Base-by-base conservation (phyloP, 2,329 filamentous ascomycete species). In the Clonostachys rhizophaga region DNA sequence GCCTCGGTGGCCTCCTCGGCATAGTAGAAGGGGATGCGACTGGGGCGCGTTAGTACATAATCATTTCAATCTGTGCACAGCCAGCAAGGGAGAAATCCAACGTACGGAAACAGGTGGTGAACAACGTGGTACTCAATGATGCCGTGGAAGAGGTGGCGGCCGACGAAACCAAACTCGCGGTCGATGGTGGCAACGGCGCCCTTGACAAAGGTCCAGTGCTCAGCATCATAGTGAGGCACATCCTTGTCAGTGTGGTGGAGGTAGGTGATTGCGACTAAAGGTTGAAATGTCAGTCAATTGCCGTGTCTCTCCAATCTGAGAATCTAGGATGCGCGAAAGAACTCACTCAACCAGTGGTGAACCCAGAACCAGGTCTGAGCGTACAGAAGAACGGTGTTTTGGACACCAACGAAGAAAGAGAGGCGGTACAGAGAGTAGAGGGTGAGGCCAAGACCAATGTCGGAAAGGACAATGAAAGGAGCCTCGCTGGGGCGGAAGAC, bases 211-310 rank as follows among this genome's bases (percentile, higher is more conserved):
- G 76, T 82, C 81, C 81, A 85, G 36, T 43, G 45, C 17, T 52
- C 47, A 18, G 42, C 30, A 7, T 50, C 40, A 51, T 62, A 64
- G 53, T 64, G 61, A 39, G 56, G 59, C 30, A 67, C 56, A 34
- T 68, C 64, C n/a, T 67, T 68, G 59, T 87, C 80, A 47, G 82
- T 86, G 72, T 89, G 85, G 66, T 89, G 85, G 17, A 89, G 81
- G 66, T 86, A 89, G 43, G 85, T 89, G 60, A 89, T 88, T 52
- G 83, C 83, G 17, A 89, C 83, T 82, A 20, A 12, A 35, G 34
- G 49, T 30, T 40, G 24, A 58, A 57, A 55, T 62, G 48, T 39
- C 47, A 41, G 43, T 30, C n/a, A 40, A 33, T 24, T 44, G 18
- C 34, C 45, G 40, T n/a, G 20, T 9, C 37, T 7, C 12, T 18